Evolutionary conservation across 352 stramenopile genomes (phyloP).

Genomic region (Phytopythium ostracodes): DNA sequence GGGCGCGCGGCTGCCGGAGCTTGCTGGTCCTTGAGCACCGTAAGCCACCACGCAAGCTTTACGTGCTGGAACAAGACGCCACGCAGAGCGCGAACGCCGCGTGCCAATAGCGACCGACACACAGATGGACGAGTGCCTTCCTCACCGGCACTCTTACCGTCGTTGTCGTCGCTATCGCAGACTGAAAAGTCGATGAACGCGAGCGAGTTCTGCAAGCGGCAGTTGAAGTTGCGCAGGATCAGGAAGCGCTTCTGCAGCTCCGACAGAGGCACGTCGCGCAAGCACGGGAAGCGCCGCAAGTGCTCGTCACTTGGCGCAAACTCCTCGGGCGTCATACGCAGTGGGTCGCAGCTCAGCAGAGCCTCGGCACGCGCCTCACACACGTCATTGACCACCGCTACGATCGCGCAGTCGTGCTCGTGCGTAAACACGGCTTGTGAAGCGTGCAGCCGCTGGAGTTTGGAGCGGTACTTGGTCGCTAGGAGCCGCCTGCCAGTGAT

Average conservation of each 20-base stretch:
- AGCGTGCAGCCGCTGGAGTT: conserved; percentile 54
- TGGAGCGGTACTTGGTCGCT: conserved; percentile 62
- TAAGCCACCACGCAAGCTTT: conserved; percentile 87
- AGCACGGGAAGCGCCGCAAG: conserved; percentile 39
- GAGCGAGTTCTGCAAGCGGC: conserved; percentile 77
- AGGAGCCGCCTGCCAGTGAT: conserved; percentile 69
- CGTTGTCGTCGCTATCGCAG: conserved; percentile 22
- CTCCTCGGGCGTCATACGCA: conserved; percentile 82
- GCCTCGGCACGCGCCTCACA: conserved; percentile 76
- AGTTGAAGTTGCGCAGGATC: conserved; percentile 87
- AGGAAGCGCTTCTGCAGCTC: conserved; percentile 77
- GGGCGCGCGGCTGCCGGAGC: conserved; percentile 69
- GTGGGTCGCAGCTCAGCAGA: conserved; percentile 69
- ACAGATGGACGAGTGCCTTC: background rate
- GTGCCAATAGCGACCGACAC: conserved; percentile 49
- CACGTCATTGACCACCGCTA: conserved; percentile 81
- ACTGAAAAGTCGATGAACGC: conserved; percentile 84
- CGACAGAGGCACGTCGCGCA: conserved; percentile 43
- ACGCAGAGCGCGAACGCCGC: conserved; percentile 50
- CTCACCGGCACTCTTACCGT: background rate
- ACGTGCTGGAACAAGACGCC: conserved; percentile 84
- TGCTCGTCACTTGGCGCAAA: conserved; percentile 71
- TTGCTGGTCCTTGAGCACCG: conserved; percentile 84
- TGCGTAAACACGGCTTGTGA: conserved; percentile 65
- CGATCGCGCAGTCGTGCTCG: conserved; percentile 68